These are phyloP conservation scores for Suaeda aralocaspica DNA, from an alignment of 148 eudicot genomes.

Conservation along the genomic window DNA sequence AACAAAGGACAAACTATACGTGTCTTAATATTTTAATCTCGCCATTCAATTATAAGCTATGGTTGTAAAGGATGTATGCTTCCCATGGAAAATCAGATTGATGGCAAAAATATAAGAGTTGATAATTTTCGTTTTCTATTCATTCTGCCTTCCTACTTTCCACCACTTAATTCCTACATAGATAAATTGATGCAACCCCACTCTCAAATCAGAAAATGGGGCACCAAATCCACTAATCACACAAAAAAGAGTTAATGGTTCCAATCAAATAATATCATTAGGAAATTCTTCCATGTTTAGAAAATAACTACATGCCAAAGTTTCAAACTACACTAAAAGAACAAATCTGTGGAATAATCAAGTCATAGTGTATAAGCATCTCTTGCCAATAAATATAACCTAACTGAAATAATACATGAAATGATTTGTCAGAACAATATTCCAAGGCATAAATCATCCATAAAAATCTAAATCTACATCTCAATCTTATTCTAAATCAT, in stretches of 20 bases:
- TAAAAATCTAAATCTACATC: constrained; percentile 10
- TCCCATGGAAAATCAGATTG: not conserved
- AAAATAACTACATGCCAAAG: constrained; percentile 1
- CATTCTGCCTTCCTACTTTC: not conserved
- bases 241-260: constrained; percentile 3
- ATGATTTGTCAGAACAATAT: constrained; percentile 14
- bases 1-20: not conserved
- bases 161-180: not conserved
- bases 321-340: constrained; percentile 19
- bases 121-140: not conserved
- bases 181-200: constrained; percentile 8
- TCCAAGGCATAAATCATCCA: constrained; percentile 10
- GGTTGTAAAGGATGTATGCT: not conserved
- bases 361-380: not conserved
- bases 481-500: constrained; percentile 6
- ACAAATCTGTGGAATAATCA: constrained; percentile 16
- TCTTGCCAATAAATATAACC: constrained; percentile 17
- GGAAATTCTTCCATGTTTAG: constrained; percentile 5
- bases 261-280: constrained; percentile 2
- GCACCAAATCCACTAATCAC: constrained; percentile 20
- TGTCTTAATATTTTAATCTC: too few species aligned
- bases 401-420: constrained; percentile 18
- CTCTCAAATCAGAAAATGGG: not conserved
- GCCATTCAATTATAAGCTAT: not conserved
- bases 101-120: not conserved